Evolutionary conservation across 176 grass and related monocot species (phyloP).

Genomic region (Oryza brachyantha): DNA sequence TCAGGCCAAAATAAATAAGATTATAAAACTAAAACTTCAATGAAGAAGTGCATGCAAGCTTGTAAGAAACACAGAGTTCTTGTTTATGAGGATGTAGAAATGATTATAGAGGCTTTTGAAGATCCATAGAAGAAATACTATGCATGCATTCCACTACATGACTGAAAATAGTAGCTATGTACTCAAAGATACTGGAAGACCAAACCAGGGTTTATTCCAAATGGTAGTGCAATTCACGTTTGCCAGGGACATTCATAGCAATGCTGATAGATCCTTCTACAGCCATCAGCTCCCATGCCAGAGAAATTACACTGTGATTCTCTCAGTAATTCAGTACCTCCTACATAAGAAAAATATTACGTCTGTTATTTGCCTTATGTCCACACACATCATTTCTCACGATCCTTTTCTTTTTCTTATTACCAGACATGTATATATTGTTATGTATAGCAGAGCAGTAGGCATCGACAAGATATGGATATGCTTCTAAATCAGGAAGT

Average conservation of each 20-base stretch:
- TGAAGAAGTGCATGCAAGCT: no score
- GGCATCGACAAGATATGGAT: background rate
- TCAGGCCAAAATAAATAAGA: no score
- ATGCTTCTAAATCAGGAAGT: slow-evolving; percentile 11
- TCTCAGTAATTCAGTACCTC: background rate
- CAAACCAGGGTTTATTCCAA: background rate
- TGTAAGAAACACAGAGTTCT: background rate
- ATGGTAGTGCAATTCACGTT: background rate
- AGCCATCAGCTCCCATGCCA: background rate
- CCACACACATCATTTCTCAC: background rate
- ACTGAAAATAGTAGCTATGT: background rate
- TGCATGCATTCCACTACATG: background rate
- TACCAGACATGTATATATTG: background rate
- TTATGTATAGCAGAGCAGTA: background rate
- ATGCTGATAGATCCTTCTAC: background rate
- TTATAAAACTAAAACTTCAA: no score
- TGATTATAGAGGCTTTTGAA: background rate
- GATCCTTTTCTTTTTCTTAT: background rate
- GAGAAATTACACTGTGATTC: background rate
- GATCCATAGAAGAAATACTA: background rate
- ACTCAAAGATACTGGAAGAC: background rate
- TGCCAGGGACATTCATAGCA: background rate
- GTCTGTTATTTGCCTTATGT: background rate
- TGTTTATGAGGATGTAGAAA: background rate
- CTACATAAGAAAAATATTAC: background rate